Conservation (phyloP, 495 filamentous ascomycete genomes). For the Alectoria sarmentosa region DNA sequence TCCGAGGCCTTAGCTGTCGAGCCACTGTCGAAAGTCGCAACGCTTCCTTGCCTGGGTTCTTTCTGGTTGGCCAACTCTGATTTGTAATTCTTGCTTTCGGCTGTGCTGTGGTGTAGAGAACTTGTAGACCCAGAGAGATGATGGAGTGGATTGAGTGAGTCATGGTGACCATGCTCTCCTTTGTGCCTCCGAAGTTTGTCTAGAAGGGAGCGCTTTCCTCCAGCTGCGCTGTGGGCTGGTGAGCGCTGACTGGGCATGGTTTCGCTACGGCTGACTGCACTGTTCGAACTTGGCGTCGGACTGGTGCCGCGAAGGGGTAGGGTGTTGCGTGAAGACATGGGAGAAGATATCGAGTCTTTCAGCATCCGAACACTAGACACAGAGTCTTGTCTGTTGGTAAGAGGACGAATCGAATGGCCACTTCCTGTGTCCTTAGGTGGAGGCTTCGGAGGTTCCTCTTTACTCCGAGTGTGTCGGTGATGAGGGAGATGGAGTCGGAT, state of each 20-base stretch:
- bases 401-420: conserved; percentile 47
- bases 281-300: conserved; percentile 64
- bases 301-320: conserved; percentile 57
- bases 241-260: conserved; percentile 50
- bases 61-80: conserved; percentile 44
- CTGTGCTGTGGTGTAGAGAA: conserved; percentile 39
- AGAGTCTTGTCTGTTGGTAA: conserved; percentile 65
- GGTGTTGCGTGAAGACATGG: conserved; percentile 43
- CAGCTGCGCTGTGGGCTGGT: conserved; percentile 43
- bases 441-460: conserved; percentile 59
- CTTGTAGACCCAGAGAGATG: conserved; percentile 49
- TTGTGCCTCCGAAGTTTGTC: conserved; percentile 56
- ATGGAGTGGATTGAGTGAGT: conserved; percentile 39
- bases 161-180: conserved; percentile 35
- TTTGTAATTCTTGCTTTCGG: conserved; percentile 38
- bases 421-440: conserved; percentile 41
- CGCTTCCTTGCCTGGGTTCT: conserved; percentile 39
- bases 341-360: conserved; percentile 39
- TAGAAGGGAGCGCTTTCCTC: conserved; percentile 56
- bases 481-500: conserved; percentile 61
- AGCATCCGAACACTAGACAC: conserved; percentile 43
- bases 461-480: conserved; percentile 62
- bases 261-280: conserved; percentile 43
- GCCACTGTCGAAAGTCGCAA: conserved; percentile 28
- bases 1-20: conserved; percentile 27